Base-by-base conservation (phyloP, 1,139 yeast species). In the Blastobotrys ciferrii region DNA sequence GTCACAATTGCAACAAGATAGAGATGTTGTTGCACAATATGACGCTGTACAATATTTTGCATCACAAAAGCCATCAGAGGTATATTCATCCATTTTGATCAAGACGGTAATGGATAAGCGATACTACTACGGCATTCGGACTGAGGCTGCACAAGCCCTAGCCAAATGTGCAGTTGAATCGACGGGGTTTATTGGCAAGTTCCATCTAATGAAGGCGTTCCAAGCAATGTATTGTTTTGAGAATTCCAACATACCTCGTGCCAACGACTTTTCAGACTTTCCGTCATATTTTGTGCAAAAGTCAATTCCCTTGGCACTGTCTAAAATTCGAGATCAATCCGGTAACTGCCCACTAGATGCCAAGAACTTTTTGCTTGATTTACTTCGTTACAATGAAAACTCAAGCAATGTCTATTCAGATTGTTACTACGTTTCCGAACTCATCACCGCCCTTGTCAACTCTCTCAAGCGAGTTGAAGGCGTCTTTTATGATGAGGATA, bases 11-110 rank as follows among this genome's bases (percentile, higher is more conserved):
- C 94, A 87, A 58, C 95, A 88, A 64, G 99, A 94, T 68, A 73
- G 97, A 55, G 99, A 94, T 63, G 95, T 94, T 13, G 96, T 89
- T 56, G 98, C 98, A 0, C 99, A 94, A 62, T 71, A 80, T 47
- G 96, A 89, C 51, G 91, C 97, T 2, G 78, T 91, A 13, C 71
- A 76, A 45, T 87, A 79, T 65, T 91, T 88, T 66, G 82, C 83
- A 6, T 77, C 74, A 28, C 67, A 74, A n/a, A 77, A 79, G 51
- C 87, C 91, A 0, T 72, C 80, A 0, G 60, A 72, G 2, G 71
- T 84, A 3, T 87, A 89, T 62, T 88, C 96, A 7, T 83, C 96
- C 0, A 78, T 87, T 19, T 70, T 94, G 38, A 72, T 88, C 2
- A 73, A 97, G 51, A 91, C 98, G 0, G 67, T 88, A 9, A 76